A percentile compares a stretch with the other conserved stretches of the same genome.
phyloP scores from a whole-genome alignment of 345 rosid genomes.

The Citrus medica region DNA sequence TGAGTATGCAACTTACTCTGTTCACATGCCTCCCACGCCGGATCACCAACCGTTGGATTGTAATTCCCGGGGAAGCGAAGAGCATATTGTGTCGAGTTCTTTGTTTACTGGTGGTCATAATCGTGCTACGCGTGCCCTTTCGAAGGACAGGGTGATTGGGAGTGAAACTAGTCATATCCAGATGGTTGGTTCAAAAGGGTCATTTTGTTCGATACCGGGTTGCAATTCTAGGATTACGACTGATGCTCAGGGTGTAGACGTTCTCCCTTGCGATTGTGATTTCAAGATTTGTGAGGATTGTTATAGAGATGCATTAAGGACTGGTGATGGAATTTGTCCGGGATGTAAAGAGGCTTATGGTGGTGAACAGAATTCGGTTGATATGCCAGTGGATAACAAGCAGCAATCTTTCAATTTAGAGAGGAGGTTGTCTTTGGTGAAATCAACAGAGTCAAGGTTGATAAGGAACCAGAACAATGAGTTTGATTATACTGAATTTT shows the following conservation, averaged over 20 bases:
- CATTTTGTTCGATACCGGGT: slow-evolving; percentile 33
- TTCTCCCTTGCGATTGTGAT: slow-evolving; percentile 45
- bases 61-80: slow-evolving; percentile 13
- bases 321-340: slow-evolving; percentile 44
- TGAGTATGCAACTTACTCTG: slow-evolving; percentile 42
- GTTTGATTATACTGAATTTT: slow-evolving; percentile 36
- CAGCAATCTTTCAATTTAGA: slow-evolving; percentile 3
- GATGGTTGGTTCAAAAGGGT: slow-evolving; percentile 25
- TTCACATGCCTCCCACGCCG: slow-evolving; percentile 62
- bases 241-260: slow-evolving; percentile 26
- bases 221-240: slow-evolving; percentile 37
- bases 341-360: slow-evolving; percentile 47
- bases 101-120: slow-evolving; percentile 47
- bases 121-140: slow-evolving; percentile 29
- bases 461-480: slow-evolving; percentile 19
- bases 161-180: slow-evolving; percentile 24
- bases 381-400: slow-evolving; percentile 3
- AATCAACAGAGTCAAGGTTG: slow-evolving; percentile 15
- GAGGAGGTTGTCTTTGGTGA: slow-evolving; percentile 28
- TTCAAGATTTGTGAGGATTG: slow-evolving; percentile 50
- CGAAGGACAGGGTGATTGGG: slow-evolving; percentile 36
- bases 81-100: slow-evolving; percentile 32
- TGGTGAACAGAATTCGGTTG: slow-evolving; percentile 24
- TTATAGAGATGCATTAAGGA: slow-evolving; percentile 27
- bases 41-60: slow-evolving; percentile 36